These are phyloP conservation scores for Fusarium albosuccineum DNA, from an alignment of 2,329 filamentous ascomycete species.

Conservation along the genomic window DNA sequence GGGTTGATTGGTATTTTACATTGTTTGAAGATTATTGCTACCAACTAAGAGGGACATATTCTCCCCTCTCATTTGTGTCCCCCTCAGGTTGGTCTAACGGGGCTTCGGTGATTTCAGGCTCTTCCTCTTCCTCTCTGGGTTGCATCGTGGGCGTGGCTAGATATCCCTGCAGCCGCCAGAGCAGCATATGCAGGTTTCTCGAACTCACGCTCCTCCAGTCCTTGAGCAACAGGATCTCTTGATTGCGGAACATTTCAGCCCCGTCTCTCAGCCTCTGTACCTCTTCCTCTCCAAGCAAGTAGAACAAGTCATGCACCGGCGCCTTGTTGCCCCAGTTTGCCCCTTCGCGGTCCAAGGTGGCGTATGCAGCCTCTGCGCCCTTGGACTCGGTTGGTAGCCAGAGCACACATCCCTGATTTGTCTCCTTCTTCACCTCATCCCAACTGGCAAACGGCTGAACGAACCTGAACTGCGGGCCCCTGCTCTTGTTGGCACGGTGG, in stretches of 20 bases:
- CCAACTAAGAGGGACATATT: neutral
- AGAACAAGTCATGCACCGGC: slow-evolving; percentile 65
- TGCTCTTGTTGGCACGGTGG: slow-evolving; percentile 24
- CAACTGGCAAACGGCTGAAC: slow-evolving; percentile 57
- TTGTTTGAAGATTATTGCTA: slow-evolving; percentile 10
- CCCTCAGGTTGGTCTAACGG: neutral
- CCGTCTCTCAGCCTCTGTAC: slow-evolving; percentile 55
- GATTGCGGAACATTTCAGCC: slow-evolving; percentile 52
- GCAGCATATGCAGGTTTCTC: slow-evolving; percentile 59
- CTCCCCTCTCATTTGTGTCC: neutral
- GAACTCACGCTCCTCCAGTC: slow-evolving; percentile 55
- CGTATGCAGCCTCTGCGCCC: slow-evolving; percentile 54
- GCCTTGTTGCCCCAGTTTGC: slow-evolving; percentile 54
- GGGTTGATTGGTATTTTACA: neutral
- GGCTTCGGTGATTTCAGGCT: too few relatives aligned
- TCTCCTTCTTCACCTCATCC: slow-evolving; percentile 57
- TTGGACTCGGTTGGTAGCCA: slow-evolving; percentile 51
- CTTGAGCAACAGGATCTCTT: slow-evolving; percentile 59
- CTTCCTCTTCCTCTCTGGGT: neutral
- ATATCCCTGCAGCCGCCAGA: slow-evolving; percentile 73
- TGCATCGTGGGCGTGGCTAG: slow-evolving; percentile 45
- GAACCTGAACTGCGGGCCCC: slow-evolving; percentile 53
- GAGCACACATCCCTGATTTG: slow-evolving; percentile 60
- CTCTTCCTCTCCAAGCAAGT: slow-evolving; percentile 64
- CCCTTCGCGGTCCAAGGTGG: slow-evolving; percentile 55